Evolutionary conservation across 2,329 filamentous ascomycete species (phyloP).

Genomic region (Aureobasidium sp.): DNA sequence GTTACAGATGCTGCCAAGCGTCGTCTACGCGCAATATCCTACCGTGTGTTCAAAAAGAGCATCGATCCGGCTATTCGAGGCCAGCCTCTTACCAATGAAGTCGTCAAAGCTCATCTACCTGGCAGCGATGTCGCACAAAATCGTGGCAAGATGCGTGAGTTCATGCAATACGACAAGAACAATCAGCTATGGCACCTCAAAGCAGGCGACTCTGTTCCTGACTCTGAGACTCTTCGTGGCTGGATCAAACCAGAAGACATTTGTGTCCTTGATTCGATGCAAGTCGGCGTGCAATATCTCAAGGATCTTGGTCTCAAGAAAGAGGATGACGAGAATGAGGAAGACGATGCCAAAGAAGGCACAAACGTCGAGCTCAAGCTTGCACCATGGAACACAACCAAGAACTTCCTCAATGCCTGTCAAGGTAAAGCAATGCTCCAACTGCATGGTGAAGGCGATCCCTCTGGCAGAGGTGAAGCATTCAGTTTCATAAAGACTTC

Average conservation of each 20-base stretch:
- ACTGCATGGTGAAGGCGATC: constrained; percentile 88
- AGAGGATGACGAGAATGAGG: constrained; percentile 56
- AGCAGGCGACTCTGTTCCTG: constrained; percentile 65
- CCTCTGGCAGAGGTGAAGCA: constrained; percentile 83
- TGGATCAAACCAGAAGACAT: constrained; percentile 96
- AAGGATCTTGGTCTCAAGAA: constrained; percentile 82
- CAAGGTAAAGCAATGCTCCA: constrained; percentile 95
- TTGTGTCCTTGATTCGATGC: constrained; percentile 91
- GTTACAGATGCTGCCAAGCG: constrained; percentile 97
- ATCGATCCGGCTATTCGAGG: constrained; percentile 62
- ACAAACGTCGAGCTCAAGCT: constrained; percentile 80
- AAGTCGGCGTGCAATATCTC: constrained; percentile 84
- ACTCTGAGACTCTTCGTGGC: constrained; percentile 69
- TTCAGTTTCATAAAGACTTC: constrained; percentile 97
- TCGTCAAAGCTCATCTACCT: constrained; percentile 64
- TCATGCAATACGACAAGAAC: constrained; percentile 82
- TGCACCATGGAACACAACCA: constrained; percentile 92
- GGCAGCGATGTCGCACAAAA: constrained; percentile 94
- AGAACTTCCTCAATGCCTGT: constrained; percentile 91
- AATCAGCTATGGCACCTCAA: constrained; percentile 82
- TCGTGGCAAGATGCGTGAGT: constrained; percentile 93
- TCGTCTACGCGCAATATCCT: constrained; percentile 91
- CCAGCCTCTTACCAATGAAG: constrained; percentile 68
- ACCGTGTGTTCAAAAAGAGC: constrained; percentile 76
- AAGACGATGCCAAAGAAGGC: constrained; percentile 57